These are phyloP conservation scores for Xylaria longipes DNA, from an alignment of 495 filamentous ascomycete species.

Conservation along the genomic window DNA sequence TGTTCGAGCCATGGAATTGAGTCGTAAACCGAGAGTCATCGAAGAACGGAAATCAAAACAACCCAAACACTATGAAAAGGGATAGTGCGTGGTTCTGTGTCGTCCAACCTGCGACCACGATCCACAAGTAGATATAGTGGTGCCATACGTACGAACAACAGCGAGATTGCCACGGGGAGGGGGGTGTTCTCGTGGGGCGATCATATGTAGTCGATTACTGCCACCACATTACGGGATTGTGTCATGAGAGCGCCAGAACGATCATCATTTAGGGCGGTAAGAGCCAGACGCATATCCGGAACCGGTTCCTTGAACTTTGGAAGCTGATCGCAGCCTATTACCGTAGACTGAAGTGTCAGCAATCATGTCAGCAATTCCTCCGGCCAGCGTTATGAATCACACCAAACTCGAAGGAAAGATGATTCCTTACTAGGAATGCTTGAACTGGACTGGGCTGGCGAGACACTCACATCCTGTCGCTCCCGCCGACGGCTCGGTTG, in stretches of 20 bases:
- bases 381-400: constrained; percentile 79
- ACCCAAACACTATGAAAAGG: constrained; percentile 44
- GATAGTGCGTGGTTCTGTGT: constrained; percentile 35
- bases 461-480: constrained; percentile 99
- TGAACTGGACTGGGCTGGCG: constrained; percentile 61
- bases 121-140: constrained; percentile 31
- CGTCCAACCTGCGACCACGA: constrained; percentile 33
- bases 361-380: constrained; percentile 76
- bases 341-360: constrained; percentile 89
- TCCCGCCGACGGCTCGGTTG: constrained; percentile 86
- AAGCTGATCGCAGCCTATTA: constrained; percentile 95
- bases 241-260: constrained; percentile 27
- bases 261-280: constrained; percentile 74
- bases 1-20: constrained; percentile 43
- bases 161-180: constrained; percentile 36
- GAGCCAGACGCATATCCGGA: constrained; percentile 64
- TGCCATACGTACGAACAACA: constrained; percentile 32
- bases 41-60: constrained; percentile 47
- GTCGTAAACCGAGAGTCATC: constrained; percentile 44
- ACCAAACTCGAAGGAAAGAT: constrained; percentile 85
- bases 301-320: constrained; percentile 79
- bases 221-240: constrained; percentile 34
- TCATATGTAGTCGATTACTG: constrained; percentile 28
- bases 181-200: constrained; percentile 34
- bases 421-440: constrained; percentile 95